Conservation (phyloP, 2,329 filamentous ascomycete genomes). For the Achaetomium macrosporum region DNA sequence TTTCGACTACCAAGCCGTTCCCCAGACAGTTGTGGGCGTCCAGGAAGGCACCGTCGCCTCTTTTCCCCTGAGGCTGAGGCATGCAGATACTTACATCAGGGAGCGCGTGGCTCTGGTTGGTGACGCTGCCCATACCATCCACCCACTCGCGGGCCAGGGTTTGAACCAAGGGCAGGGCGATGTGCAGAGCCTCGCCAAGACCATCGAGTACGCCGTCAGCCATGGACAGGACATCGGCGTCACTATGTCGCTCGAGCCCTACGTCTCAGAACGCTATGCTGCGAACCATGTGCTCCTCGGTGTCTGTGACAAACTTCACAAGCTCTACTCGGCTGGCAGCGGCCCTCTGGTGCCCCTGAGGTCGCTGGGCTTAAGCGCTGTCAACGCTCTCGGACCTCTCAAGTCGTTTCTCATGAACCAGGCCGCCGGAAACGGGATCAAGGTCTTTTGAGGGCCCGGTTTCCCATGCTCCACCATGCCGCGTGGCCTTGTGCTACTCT, state of each 20-base stretch:
- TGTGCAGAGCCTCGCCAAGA: conserved; percentile 68
- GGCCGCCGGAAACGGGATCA: conserved; percentile 51
- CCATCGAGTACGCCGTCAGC: conserved; percentile 68
- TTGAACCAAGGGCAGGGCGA: conserved; percentile 91
- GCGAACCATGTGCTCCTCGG: conserved; percentile 75
- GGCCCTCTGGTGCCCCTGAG: conserved; percentile 76
- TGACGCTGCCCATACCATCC: conserved; percentile 91
- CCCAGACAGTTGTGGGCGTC: conserved; percentile 61
- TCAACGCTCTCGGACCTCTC: conserved; percentile 67
- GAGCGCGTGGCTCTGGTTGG: conserved; percentile 89
- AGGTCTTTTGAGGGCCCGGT: conserved; percentile 31
- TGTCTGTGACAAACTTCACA: conserved; percentile 85
- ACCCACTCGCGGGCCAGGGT: conserved; percentile 90
- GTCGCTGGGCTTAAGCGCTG: conserved; percentile 67
- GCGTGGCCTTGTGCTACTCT: conserved; percentile 11
- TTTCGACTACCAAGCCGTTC: conserved; percentile 49
- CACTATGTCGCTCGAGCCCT: conserved; percentile 70
- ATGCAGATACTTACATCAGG: conserved; percentile 88
- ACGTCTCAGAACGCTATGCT: conserved; percentile 74
- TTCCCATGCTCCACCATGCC: conserved; percentile 1
- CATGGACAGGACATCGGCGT: conserved; percentile 87
- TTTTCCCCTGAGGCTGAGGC: conserved; percentile 85
- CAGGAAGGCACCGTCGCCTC: conserved; percentile 78
- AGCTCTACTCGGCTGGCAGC: conserved; percentile 75
- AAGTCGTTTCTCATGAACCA: conserved; percentile 84